Evolutionary conservation across 139 green algal species (phyloP).

Genomic region (Desmodesmus armatus): DNA sequence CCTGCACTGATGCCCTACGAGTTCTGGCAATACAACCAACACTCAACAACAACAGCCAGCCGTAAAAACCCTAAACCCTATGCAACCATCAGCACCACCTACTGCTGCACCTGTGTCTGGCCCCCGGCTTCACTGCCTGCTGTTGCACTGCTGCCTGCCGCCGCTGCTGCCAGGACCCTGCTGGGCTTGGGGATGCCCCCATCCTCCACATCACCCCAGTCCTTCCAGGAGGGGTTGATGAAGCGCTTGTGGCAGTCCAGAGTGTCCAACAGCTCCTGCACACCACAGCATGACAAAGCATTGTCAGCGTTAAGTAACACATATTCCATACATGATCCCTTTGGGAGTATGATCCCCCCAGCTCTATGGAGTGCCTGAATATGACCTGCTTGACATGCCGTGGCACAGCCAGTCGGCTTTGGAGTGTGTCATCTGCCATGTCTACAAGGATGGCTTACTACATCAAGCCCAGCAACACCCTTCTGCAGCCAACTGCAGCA

Average conservation of each 20-base stretch:
- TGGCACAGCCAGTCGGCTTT: too few relatives aligned
- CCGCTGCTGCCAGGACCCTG: constrained; percentile 46
- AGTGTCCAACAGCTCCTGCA: constrained; percentile 55
- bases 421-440: too few relatives aligned
- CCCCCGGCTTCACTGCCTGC: background rate
- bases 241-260: constrained; percentile 62
- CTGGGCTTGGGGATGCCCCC: constrained; percentile 64
- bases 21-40: too few relatives aligned
- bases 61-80: background rate
- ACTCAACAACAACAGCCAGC: too few relatives aligned
- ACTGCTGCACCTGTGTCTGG: background rate
- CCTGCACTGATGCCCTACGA: too few relatives aligned
- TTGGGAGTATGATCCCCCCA: too few relatives aligned
- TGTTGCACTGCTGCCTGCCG: background rate
- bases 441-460: too few relatives aligned
- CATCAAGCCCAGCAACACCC: too few relatives aligned
- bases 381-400: background rate
- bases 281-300: background rate
- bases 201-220: constrained; percentile 65
- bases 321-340: too few relatives aligned
- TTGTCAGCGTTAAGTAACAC: too few relatives aligned
- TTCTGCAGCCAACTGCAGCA: too few relatives aligned
- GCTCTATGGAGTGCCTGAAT: too few relatives aligned
- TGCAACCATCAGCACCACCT: background rate
- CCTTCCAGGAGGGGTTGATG: constrained; percentile 61